Evolutionary conservation across 345 rosid species (phyloP), one percentile per base, ranked within the genome.

Genomic region (Pistacia integerrima): DNA sequence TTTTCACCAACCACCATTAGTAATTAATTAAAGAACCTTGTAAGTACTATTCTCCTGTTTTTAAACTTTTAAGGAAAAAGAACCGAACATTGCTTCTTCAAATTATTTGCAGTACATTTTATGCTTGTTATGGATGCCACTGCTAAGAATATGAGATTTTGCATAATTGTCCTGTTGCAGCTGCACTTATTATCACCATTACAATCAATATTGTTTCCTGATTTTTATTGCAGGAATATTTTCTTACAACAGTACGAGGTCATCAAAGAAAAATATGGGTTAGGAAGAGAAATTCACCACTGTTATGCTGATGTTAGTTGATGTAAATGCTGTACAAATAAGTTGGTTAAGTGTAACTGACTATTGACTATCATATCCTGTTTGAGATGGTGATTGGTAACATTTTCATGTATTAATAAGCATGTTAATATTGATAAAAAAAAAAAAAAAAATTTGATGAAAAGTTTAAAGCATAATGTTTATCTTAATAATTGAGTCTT

Each of bases 181-280:
- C n/a, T 22, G 22, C 25, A 35, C 64, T 51, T 52, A n/a, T 2
- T 49, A 35, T 11, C n/a, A 51, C 30, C n/a, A 5, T n/a, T 7
- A 4, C 3, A 4, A 18, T 20, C 30, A 35, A 16, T 20, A 54
- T 5, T 17, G 5, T 59, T 66, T 56, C 44, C 20, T 9, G 28
- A 44, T 56, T 44, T 55, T 55, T 56, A 14, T 44, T 80, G 77
- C 72, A 80, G 77, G 57, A 67, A 20, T 44, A 30, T 22, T 38
- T 11, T 9, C 49, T 12, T 55, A 5, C 30, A 52, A 41, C 35
- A 11, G 7, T 30, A 57, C 22, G n/a, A 25, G 52, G 41, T 48
- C 73, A 54, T 64, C 18, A 51, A 14, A 55, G 56, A 30, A 59
- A 22, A 38, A n/a, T 36, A 11, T 35, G 35, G 38, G 25, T 55